phyloP scores from a whole-genome alignment of 2,329 filamentous ascomycete genomes.

The Dendryphion nanum region DNA sequence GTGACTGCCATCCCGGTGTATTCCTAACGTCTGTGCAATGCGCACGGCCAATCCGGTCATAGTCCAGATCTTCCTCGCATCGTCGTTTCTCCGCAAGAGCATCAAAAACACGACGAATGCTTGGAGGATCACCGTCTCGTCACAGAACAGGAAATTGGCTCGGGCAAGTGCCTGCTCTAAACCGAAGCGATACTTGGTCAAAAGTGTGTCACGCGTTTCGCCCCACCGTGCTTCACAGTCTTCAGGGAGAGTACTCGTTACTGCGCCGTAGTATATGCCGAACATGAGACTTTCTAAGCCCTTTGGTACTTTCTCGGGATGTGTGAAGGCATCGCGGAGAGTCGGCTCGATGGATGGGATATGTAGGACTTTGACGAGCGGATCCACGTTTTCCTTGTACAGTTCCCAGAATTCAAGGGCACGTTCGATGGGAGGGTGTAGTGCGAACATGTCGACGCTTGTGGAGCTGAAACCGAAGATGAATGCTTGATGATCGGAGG shows the following conservation, averaged over 20 bases:
- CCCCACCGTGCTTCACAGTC: conserved; percentile 52
- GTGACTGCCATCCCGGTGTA: conserved; percentile 59
- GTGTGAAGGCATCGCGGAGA: conserved; percentile 60
- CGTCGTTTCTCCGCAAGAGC: conserved; percentile 51
- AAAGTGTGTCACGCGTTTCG: conserved; percentile 49
- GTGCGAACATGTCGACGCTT: conserved; percentile 62
- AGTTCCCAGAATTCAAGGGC: conserved; percentile 68
- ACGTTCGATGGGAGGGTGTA: conserved; percentile 66
- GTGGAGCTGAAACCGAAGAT: conserved; percentile 71
- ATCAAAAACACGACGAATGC: conserved; percentile 63
- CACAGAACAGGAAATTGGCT: conserved; percentile 61
- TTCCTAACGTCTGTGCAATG: conserved; percentile 59
- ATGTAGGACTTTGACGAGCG: conserved; percentile 69
- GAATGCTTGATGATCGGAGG: conserved; percentile 66
- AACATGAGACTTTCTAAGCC: conserved; percentile 60
- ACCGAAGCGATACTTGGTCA: conserved; percentile 60
- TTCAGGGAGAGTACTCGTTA: conserved; percentile 51
- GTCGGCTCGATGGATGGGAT: conserved; percentile 63
- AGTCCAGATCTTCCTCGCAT: conserved; percentile 56
- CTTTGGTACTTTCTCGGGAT: conserved; percentile 58
- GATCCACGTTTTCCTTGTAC: conserved; percentile 72
- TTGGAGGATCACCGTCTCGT: conserved; percentile 62
- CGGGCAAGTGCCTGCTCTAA: conserved; percentile 63
- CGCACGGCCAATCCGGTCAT: conserved; percentile 58
- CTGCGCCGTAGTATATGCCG: conserved; percentile 59